A percentile compares a stretch with the other conserved stretches of the same genome.
Conservation (phyloP, 768 basidiomycete species). For the Pholiota microspora region DNA sequence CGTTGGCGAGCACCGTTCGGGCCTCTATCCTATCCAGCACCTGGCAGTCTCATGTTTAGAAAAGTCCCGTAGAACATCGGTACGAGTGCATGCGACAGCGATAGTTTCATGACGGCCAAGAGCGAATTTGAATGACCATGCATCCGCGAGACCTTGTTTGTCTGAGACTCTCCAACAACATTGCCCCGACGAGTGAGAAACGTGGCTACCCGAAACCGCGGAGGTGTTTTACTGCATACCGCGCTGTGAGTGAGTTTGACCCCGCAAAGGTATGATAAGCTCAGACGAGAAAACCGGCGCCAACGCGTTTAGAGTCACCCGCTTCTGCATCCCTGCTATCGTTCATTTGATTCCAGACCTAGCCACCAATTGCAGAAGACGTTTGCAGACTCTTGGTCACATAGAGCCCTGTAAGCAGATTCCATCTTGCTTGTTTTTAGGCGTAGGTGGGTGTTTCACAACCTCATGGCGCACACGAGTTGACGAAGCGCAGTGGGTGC, state of each 20-base stretch:
- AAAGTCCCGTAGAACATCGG: neutral
- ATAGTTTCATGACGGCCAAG: too few relatives aligned
- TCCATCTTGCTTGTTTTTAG: constrained; percentile 2
- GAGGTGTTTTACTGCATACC: constrained; percentile 5
- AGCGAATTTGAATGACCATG: neutral
- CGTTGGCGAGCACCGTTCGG: neutral
- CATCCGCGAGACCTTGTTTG: constrained; percentile 15
- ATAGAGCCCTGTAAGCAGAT: constrained; percentile 1
- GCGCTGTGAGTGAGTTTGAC: too few relatives aligned
- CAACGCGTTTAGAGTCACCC: constrained; percentile 6
- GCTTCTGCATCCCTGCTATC: neutral
- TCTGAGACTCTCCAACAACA: constrained; percentile 15
- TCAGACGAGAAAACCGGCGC: constrained; percentile 1
- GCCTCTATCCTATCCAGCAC: constrained; percentile 1
- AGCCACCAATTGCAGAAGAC: constrained; percentile 2
- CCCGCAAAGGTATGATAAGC: constrained; percentile 5
- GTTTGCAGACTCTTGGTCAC: neutral
- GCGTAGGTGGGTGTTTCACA: constrained; percentile 20
- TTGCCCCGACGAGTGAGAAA: constrained; percentile 2
- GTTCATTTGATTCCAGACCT: neutral
- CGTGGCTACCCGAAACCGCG: constrained; percentile 19
- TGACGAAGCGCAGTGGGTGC: constrained; percentile 15
- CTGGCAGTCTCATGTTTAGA: neutral
- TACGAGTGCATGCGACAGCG: neutral
- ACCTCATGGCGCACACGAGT: constrained; percentile 25